Conservation (phyloP, 2,329 filamentous ascomycete species). For the Paradendryphiella salina region DNA sequence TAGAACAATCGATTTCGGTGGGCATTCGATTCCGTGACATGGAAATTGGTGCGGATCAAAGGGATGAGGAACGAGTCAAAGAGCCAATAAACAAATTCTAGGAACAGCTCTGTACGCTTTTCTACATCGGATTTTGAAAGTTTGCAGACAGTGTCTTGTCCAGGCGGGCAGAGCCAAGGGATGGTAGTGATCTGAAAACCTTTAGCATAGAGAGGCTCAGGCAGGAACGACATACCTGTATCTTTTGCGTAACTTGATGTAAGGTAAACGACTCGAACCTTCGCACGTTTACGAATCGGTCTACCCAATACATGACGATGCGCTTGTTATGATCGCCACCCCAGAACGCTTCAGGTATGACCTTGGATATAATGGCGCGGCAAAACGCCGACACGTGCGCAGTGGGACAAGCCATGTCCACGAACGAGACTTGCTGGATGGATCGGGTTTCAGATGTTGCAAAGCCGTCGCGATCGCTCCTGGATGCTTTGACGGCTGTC, state of each 20-base stretch:
- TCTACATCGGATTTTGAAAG: slow-evolving; percentile 69
- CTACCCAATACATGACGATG: slow-evolving; percentile 67
- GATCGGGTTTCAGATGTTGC: slow-evolving; percentile 5
- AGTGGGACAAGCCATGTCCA: slow-evolving; percentile 68
- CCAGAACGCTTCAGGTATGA: slow-evolving; percentile 78
- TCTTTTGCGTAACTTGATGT: slow-evolving; percentile 73
- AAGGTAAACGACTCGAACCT: slow-evolving; percentile 81
- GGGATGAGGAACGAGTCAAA: slow-evolving; percentile 93
- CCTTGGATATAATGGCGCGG: slow-evolving; percentile 69
- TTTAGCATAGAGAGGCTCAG: slow-evolving; percentile 17
- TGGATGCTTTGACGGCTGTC: slow-evolving; percentile 5
- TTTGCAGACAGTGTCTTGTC: slow-evolving; percentile 53
- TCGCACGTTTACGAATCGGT: slow-evolving; percentile 75
- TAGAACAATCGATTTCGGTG: slow-evolving; percentile 85
- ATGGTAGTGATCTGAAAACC: slow-evolving; percentile 64
- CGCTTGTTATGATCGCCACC: slow-evolving; percentile 68
- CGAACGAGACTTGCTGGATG: slow-evolving; percentile 51
- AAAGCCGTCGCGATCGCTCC: slow-evolving; percentile 9
- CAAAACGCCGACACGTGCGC: slow-evolving; percentile 83
- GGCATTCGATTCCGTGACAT: slow-evolving; percentile 85
- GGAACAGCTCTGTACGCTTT: slow-evolving; percentile 78
- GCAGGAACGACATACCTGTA: slow-evolving; percentile 62
- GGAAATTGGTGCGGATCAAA: slow-evolving; percentile 83
- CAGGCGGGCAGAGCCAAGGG: slow-evolving; percentile 70
- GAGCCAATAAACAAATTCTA: slow-evolving; percentile 87